phyloP scores from a whole-genome alignment of 2,329 filamentous ascomycete genomes.

The Neonectria hederae region DNA sequence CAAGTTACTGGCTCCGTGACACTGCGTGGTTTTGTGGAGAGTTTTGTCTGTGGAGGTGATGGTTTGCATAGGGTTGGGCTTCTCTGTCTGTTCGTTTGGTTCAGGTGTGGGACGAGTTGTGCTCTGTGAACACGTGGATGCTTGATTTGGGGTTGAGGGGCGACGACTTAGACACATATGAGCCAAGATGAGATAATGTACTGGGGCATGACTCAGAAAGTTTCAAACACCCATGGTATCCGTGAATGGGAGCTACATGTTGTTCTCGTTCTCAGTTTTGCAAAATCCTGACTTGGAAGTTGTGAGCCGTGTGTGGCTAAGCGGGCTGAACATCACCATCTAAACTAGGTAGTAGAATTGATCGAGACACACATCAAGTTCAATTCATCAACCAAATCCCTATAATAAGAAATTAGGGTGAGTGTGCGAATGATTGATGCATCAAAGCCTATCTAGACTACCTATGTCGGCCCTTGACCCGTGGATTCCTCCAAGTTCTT shows the following conservation, averaged over 20 bases:
- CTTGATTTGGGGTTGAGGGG: not conserved
- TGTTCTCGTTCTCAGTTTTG: not conserved
- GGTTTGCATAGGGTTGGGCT: constrained; percentile 23
- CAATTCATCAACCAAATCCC: not conserved
- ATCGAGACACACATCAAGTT: not conserved
- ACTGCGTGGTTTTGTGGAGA: constrained; percentile 15
- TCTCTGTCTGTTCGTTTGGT: constrained; percentile 4
- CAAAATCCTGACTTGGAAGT: not conserved
- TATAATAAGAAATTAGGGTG: not conserved
- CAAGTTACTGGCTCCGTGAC: constrained; percentile 25
- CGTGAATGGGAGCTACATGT: not conserved
- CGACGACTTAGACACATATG: not conserved
- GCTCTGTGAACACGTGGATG: not conserved
- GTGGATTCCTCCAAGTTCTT: not conserved
- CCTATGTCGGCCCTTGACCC: not conserved
- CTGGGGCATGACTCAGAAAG: not conserved
- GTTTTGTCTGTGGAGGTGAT: constrained; percentile 19
- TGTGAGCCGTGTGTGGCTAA: no score
- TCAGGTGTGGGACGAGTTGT: not conserved
- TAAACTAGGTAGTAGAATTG: not conserved
- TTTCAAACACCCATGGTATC: no score
- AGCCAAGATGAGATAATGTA: not conserved
- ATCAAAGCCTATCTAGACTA: not conserved
- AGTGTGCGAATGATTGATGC: not conserved
- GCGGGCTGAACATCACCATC: not conserved